Evolutionary conservation across 2,329 filamentous ascomycete genomes (phyloP).

Genomic region (Aphanoascus verrucosus): DNA sequence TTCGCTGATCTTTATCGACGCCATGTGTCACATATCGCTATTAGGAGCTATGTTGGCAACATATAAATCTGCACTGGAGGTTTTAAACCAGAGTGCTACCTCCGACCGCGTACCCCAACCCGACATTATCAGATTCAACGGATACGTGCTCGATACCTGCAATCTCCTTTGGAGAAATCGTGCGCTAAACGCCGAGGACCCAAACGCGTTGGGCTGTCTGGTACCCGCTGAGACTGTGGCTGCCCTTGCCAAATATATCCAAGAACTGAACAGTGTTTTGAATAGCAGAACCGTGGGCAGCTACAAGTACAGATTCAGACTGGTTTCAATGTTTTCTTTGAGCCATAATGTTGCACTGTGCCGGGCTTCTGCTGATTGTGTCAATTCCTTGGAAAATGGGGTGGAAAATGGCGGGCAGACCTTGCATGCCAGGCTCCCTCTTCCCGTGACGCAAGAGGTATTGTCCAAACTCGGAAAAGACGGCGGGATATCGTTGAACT

Average conservation of each 20-base stretch:
- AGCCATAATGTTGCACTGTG: slow-evolving; percentile 39
- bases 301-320: slow-evolving; percentile 23
- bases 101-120: slow-evolving; percentile 44
- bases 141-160: slow-evolving; percentile 76
- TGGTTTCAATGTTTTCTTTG: slow-evolving; percentile 38
- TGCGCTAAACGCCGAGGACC: slow-evolving; percentile 56
- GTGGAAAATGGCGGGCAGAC: slow-evolving; percentile 19
- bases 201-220: slow-evolving; percentile 48
- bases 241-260: slow-evolving; percentile 35
- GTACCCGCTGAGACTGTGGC: slow-evolving; percentile 39
- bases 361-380: slow-evolving; percentile 39
- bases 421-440: slow-evolving; percentile 25
- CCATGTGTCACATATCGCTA: slow-evolving; percentile 54
- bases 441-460: slow-evolving; percentile 58
- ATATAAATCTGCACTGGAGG: slow-evolving; percentile 68
- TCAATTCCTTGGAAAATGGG: slow-evolving; percentile 41
- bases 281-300: slow-evolving; percentile 2
- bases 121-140: slow-evolving; percentile 64
- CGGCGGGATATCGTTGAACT: slow-evolving; percentile 56
- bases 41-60: slow-evolving; percentile 57
- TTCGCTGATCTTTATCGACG: slow-evolving; percentile 55
- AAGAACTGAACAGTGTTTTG: slow-evolving; percentile 28
- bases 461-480: slow-evolving; percentile 52
- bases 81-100: slow-evolving; percentile 36
- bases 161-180: slow-evolving; percentile 71